Percentiles rank a stretch among this genome's conserved stretches.
Conservation (phyloP, 192 early-diverging fungal genomes). For the Linnemannia zychae region DNA sequence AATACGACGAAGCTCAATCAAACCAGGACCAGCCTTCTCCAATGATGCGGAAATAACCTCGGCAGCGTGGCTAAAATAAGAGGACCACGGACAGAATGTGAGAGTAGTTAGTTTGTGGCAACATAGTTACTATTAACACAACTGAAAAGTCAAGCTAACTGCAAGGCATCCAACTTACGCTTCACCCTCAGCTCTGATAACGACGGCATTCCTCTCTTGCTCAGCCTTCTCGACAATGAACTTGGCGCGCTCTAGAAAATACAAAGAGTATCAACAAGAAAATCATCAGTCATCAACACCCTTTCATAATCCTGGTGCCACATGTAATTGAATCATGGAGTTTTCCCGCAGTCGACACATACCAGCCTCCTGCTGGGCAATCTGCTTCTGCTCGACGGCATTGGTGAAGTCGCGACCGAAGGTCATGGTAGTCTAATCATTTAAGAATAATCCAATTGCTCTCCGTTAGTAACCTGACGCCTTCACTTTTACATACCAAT, state of each 20-base stretch:
- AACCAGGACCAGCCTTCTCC: slow-evolving; percentile 92
- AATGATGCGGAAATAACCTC: slow-evolving; percentile 90
- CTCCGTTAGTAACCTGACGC: neutral
- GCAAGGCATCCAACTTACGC: slow-evolving; percentile 60
- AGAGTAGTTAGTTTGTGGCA: neutral
- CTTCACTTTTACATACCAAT: neutral
- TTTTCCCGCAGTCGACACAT: neutral
- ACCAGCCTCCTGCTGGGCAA: slow-evolving; percentile 97
- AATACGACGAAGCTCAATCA: slow-evolving; percentile 96
- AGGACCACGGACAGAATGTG: too few species aligned
- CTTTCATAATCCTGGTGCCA: neutral
- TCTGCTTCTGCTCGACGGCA: slow-evolving; percentile 98
- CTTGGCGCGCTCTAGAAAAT: slow-evolving; percentile 85
- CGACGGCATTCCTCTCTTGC: slow-evolving; percentile 96
- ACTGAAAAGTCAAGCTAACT: neutral
- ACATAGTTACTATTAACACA: neutral
- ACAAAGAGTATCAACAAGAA: neutral
- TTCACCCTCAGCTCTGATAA: slow-evolving; percentile 99
- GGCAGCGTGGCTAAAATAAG: slow-evolving; percentile 80
- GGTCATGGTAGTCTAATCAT: slow-evolving; percentile 91
- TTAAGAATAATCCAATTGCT: neutral
- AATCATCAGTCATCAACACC: neutral
- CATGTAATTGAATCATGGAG: neutral
- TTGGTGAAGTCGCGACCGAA: slow-evolving; percentile 99
- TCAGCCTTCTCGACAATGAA: slow-evolving; percentile 99